Evolutionary conservation across 805 yeast genomes (phyloP), one percentile per base, ranked within the genome.

Genomic region (Jamesozyma spencerorum): DNA sequence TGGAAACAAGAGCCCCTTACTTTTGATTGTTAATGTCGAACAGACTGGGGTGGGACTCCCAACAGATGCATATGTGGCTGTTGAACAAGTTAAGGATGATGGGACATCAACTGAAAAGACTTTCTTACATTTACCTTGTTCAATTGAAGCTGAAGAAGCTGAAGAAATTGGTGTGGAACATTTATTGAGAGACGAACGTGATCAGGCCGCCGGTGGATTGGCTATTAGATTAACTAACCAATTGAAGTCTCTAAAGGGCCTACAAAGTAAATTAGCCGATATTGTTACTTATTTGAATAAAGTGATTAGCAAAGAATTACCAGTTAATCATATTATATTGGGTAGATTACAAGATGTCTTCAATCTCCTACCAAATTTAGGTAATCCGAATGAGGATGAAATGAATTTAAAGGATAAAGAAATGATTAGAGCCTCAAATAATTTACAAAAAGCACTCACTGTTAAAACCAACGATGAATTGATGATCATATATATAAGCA

Each of bases 121-220:
- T 3, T 92, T 92, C 66, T 76, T 85, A 36, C 98, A 92, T 63
- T 78, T 90, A 24, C 96, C 97, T 10, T 85, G 96, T 12, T 70
- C 76, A 22, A 86, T 94, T 48, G 90, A 85, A 59, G 99, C 99
- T 3, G 98, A 92, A 59, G 99, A 92, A 60, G 98, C 98, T 8
- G 99, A 92, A 65, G 99, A 92, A 64, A 92, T 92, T 51, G 99
- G 98, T 47, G 99, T 92, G 12, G 99, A 92, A 63, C 99, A 92
- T 61, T 66, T 92, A 45, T 66, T 92, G 45, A 79, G 97, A 57
- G 98, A 92, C 57, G 86, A 87, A 18, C 77, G 97, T 55, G 97
- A 90, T 58, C 96, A 88, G 53, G 96, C 97, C 8, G 94, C 95
- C 12, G 98, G 98, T 8, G 81, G 81, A 36, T 72, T 92, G 44